A percentile compares a stretch with the other conserved stretches of the same genome.
These are phyloP conservation scores for Trypanosoma avium DNA, from an alignment of 208 protist species.

Conservation along the genomic window DNA sequence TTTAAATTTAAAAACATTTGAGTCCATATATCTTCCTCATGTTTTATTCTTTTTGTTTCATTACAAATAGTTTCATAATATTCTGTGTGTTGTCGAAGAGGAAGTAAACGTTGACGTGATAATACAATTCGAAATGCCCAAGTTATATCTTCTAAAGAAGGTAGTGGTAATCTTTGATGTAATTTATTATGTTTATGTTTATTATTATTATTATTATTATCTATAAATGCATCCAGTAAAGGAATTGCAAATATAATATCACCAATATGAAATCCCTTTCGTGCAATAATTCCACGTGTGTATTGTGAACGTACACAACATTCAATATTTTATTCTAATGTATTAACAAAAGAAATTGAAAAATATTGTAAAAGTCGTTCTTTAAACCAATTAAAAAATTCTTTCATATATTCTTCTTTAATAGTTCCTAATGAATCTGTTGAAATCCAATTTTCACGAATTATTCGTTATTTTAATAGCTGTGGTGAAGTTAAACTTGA, in stretches of 20 bases:
- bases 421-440: constrained; percentile 33
- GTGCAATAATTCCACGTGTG: constrained; percentile 58
- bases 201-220: constrained; percentile 54
- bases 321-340: constrained; percentile 36
- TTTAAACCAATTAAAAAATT: constrained; percentile 35
- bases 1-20: constrained; percentile 33
- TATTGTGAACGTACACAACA: constrained; percentile 40
- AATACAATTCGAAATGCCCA: constrained; percentile 69
- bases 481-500: constrained; percentile 68
- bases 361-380: background rate
- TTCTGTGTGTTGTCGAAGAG: constrained; percentile 19
- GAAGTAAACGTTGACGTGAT: constrained; percentile 50
- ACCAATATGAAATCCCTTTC: constrained; percentile 31
- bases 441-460: constrained; percentile 59
- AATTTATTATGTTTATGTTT: background rate
- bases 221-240: constrained; percentile 42
- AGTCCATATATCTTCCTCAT: constrained; percentile 31
- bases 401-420: constrained; percentile 9
- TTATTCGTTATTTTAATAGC: constrained; percentile 46
- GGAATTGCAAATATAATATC: constrained; percentile 64
- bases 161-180: constrained; percentile 20
- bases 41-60: constrained; percentile 16
- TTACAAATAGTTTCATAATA: constrained; percentile 24
- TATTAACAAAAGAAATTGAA: constrained; percentile 9
- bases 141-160: constrained; percentile 46